Base-by-base conservation (phyloP, 1,139 yeast genomes). In the Hansenula sp. region DNA sequence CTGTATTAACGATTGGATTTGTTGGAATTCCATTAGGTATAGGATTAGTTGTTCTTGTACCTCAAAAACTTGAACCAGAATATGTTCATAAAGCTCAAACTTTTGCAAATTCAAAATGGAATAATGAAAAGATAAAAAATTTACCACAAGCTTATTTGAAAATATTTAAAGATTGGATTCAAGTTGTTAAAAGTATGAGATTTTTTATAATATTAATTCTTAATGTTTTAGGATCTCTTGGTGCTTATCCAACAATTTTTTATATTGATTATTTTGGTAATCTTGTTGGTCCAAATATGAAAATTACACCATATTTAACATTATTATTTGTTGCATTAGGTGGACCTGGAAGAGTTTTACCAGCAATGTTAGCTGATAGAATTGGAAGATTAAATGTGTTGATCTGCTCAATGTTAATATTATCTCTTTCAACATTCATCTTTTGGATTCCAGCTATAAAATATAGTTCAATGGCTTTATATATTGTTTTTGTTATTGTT, bases 221-320 rank as follows among this genome's bases (percentile, higher is more conserved):
- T 6, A 50, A 50, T 22, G 29, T 48, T 3, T n/a, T 50, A 4
- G 52, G 53, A 4, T 43, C 48, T 48, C 43, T 51, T 40, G 53
- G 48, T 2, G 35, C 53, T 13, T 51, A 47, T 39, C 51, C 55
- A 6, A 50, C 53, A 1, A 51, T 50, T 9, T 51, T 51, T 30
- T 51, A 50, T 32, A 29, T 51, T 18, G 55, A 51, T 39, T 47
- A 44, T 30, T 51, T 48, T 39, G 55, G 51, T 12, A 42, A 41
- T 0, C 17, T 44, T 9, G 43, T 50, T 6, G 35, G 32, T 7
- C 55, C 55, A 6, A 32, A 25, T 2, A 14, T 44, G 0, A 32
- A 13, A 4, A 16, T 51, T 9, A 43, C 52, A 3, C 21, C 45
- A 6, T 50, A 48, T 29, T 25, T 50, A 2, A 34, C 47, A 13